A percentile compares a stretch with the other conserved stretches of the same genome.
phyloP scores from a whole-genome alignment of 208 protist species.

The Acanthamoeba royreba region DNA sequence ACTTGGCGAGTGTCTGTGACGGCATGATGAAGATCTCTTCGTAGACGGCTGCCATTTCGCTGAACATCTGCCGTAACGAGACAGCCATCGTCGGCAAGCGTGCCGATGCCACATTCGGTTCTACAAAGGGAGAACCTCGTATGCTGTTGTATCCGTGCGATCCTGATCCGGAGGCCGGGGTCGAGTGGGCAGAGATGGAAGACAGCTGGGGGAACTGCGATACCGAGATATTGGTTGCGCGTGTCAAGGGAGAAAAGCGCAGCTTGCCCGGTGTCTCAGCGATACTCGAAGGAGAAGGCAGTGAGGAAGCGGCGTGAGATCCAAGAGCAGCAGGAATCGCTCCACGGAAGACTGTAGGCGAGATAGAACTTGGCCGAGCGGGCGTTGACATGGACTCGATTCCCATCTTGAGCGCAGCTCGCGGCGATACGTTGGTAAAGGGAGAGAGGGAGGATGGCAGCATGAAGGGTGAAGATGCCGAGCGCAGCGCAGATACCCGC shows the following conservation, averaged over 20 bases:
- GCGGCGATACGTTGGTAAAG: not conserved
- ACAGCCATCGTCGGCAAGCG: too few species aligned
- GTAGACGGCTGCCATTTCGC: not conserved
- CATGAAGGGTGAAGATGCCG: not conserved
- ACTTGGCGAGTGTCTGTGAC: slow-evolving; percentile 7
- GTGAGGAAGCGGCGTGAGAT: not conserved
- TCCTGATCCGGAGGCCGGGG: not conserved
- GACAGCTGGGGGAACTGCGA: not conserved
- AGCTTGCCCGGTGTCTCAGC: not conserved
- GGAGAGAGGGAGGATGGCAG: not conserved
- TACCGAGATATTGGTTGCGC: not conserved
- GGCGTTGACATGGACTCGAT: not conserved
- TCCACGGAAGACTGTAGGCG: not conserved
- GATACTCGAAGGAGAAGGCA: not conserved
- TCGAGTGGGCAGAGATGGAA: not conserved
- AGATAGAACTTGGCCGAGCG: not conserved
- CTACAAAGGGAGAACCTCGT: not conserved
- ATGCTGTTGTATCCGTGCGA: not conserved
- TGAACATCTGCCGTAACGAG: slow-evolving; percentile 33
- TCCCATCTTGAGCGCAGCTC: not conserved
- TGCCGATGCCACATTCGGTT: too few species aligned
- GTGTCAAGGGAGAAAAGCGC: not conserved
- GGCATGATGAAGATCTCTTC: slow-evolving; percentile 11
- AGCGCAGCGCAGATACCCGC: not conserved
- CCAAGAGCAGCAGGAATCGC: not conserved